A percentile compares a stretch with the other conserved stretches of the same genome.
phyloP scores from a whole-genome alignment of 148 eudicot species.

The Vaccinium macrocarpon region DNA sequence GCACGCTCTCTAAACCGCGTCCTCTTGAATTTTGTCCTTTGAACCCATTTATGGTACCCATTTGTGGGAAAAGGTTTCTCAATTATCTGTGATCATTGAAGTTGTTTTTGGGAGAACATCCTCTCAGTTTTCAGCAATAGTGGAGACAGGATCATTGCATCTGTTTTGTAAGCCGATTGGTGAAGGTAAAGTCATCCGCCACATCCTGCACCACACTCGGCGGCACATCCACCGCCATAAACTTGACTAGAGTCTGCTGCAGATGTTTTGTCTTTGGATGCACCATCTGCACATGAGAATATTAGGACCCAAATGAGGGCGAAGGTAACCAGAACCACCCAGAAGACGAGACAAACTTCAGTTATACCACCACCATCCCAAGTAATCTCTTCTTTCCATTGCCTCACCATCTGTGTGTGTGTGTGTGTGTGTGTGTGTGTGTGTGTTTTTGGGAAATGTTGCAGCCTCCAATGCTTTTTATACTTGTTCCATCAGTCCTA shows the following conservation, averaged over 20 bases:
- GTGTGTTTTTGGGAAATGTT: neutral
- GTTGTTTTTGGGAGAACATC: neutral
- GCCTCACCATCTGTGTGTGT: neutral
- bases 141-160: neutral
- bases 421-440: neutral
- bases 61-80: neutral
- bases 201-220: slow-evolving; percentile 22
- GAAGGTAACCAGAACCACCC: slow-evolving; percentile 7
- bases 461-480: slow-evolving; percentile 12
- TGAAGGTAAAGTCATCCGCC: slow-evolving; percentile 14
- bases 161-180: neutral
- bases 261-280: slow-evolving; percentile 12
- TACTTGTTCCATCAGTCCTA: neutral
- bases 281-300: slow-evolving; percentile 19
- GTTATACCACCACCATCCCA: neutral
- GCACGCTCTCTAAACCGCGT: neutral
- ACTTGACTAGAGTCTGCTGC: slow-evolving; percentile 11
- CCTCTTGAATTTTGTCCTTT: neutral
- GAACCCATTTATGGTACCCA: neutral
- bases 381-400: neutral
- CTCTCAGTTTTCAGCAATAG: neutral
- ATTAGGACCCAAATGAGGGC: slow-evolving; percentile 2
- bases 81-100: neutral
- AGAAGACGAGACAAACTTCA: neutral
- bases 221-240: slow-evolving; percentile 13